Evolutionary conservation across 2,329 filamentous ascomycete genomes (phyloP).

Genomic region (Magnaporthales sp.): DNA sequence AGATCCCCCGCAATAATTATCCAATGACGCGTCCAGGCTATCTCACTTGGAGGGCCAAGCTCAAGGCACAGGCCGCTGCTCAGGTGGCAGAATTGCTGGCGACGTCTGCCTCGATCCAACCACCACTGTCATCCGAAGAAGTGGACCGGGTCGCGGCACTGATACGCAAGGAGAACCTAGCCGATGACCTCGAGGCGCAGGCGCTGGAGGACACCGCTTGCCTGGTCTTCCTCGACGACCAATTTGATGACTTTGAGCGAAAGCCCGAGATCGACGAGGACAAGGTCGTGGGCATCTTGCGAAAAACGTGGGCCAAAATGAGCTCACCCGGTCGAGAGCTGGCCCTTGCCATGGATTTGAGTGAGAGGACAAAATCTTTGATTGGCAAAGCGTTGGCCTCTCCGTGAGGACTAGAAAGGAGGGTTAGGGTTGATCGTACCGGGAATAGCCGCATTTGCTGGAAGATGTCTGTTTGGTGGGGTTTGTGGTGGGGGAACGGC

Average conservation of each 20-base stretch:
- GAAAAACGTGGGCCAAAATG: conserved; percentile 74
- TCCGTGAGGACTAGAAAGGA: background rate
- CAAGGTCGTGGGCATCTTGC: conserved; percentile 63
- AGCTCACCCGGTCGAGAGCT: conserved; percentile 50
- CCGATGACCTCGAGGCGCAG: conserved; percentile 43
- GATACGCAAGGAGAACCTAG: conserved; percentile 70
- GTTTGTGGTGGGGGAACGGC: background rate
- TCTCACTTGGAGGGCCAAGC: conserved; percentile 66
- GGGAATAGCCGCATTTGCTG: background rate
- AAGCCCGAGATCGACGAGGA: conserved; percentile 60
- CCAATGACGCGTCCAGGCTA: conserved; percentile 71
- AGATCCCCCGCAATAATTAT: conserved; percentile 65
- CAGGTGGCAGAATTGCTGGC: conserved; percentile 47
- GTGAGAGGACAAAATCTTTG: conserved; percentile 50
- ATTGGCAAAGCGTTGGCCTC: conserved; percentile 50
- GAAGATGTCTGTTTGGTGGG: background rate
- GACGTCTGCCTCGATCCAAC: conserved; percentile 22
- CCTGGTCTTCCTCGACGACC: conserved; percentile 79
- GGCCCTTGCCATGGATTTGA: conserved; percentile 56
- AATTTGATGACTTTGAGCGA: conserved; percentile 71
- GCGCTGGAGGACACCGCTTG: conserved; percentile 79
- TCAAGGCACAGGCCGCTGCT: conserved; percentile 56
- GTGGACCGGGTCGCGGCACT: conserved; percentile 57
- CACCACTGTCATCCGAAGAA: conserved; percentile 36
- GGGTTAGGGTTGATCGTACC: background rate